Conservation (phyloP, 2,329 filamentous ascomycete genomes). For the Stemphylium vesicarium region DNA sequence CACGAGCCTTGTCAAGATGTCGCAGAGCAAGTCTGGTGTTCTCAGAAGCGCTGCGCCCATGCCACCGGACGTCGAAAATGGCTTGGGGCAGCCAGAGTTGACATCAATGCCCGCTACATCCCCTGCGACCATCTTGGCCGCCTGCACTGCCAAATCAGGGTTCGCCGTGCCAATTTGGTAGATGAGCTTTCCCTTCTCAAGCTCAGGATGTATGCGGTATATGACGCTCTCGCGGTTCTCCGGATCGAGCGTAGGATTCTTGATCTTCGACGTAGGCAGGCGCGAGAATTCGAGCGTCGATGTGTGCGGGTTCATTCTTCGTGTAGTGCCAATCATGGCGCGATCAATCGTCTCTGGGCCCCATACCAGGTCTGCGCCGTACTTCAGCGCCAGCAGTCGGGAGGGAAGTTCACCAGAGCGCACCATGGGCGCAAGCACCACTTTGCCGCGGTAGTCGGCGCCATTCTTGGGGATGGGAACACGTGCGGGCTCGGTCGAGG, state of each 20-base stretch:
- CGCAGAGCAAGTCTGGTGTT: constrained; percentile 81
- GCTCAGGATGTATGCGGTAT: constrained; percentile 79
- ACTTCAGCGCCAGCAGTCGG: constrained; percentile 85
- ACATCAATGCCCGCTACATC: constrained; percentile 96
- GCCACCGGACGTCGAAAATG: constrained; percentile 89
- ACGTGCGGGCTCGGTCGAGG: constrained; percentile 53
- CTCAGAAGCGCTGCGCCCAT: constrained; percentile 93
- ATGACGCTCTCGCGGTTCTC: constrained; percentile 70
- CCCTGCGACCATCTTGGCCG: constrained; percentile 80
- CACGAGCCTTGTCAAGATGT: constrained; percentile 84
- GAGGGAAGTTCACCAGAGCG: constrained; percentile 95
- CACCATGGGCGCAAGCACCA: constrained; percentile 97
- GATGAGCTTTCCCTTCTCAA: constrained; percentile 77
- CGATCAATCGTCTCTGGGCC: constrained; percentile 95
- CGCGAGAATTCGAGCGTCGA: constrained; percentile 86
- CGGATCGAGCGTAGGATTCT: constrained; percentile 62
- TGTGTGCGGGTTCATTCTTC: constrained; percentile 76
- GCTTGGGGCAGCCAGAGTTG: constrained; percentile 97
- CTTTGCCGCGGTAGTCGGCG: constrained; percentile 90
- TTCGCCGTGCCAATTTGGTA: constrained; percentile 92
- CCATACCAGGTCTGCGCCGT: constrained; percentile 97
- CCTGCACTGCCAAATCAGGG: constrained; percentile 81
- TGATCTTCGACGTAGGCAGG: constrained; percentile 71
- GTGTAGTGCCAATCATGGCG: constrained; percentile 84
- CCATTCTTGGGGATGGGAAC: constrained; percentile 87